These are phyloP conservation scores for Solanum habrochaites DNA, from an alignment of 257 asterid species.

Conservation along the genomic window DNA sequence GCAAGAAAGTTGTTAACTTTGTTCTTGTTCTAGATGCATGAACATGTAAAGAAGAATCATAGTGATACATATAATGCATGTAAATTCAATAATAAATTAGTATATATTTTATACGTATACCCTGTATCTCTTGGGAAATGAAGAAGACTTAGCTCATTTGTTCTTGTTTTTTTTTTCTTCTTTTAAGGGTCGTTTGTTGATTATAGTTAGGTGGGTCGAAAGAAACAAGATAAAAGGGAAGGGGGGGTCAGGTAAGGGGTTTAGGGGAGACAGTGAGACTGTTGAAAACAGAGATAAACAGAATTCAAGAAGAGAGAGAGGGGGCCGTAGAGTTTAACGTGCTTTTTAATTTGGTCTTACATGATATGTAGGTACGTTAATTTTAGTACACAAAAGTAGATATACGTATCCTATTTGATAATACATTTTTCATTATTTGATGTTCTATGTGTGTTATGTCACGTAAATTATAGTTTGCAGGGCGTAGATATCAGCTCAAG, in stretches of 20 bases:
- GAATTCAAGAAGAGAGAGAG: background rate
- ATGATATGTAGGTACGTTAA: too few species aligned
- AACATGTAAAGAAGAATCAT: background rate
- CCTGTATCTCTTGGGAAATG: background rate
- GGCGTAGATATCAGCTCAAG: background rate
- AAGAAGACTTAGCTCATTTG: background rate
- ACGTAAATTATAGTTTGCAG: background rate
- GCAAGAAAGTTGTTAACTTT: background rate
- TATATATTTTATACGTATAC: background rate
- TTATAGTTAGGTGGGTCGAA: background rate
- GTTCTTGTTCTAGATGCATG: background rate
- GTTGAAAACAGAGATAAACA: background rate
- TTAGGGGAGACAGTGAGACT: background rate
- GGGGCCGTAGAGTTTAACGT: background rate
- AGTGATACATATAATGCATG: background rate
- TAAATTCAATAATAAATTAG: background rate
- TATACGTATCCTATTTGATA: too few species aligned
- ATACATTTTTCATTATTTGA: too few species aligned
- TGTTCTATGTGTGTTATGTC: too few species aligned
- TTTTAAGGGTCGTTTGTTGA: background rate
- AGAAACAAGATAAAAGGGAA: background rate
- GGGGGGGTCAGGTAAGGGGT: background rate
- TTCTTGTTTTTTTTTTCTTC: background rate
- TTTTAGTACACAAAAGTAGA: background rate
- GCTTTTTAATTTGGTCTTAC: background rate